Evolutionary conservation across 805 yeast genomes (phyloP), one percentile per base, ranked within the genome.

Genomic region (Starmera caribaea): DNA sequence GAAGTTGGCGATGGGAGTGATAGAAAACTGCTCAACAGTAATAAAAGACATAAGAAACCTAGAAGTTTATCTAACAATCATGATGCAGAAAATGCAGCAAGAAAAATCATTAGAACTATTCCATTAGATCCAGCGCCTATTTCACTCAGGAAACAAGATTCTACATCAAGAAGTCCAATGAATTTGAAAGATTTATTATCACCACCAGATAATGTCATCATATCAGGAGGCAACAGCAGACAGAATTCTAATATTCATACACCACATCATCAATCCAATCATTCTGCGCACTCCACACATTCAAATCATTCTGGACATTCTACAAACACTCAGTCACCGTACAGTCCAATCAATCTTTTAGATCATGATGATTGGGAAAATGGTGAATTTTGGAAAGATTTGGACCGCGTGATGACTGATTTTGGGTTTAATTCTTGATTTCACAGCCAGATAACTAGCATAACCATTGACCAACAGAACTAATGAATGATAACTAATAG

Each of bases 61-160:
- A 62, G 83, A 47, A 63, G 77, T 4, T 55, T 79, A 11, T 74
- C 82, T 2, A 71, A 65, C 39, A 68, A 75, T 5, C 62, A 69
- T 32, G 72, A 81, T 53, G 84, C 86, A 2, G 90, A 80, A 52
- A 70, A 75, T 21, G 74, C 79, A 36, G 92, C 90, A 1, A 67
- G 92, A 46, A 76, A 72, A 53, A 80, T 84, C 45, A 84, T 84
- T 35, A 71, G 77, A 36, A 84, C 89, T 0, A 79, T 84, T 47
- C 95, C 95, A 3, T 62, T 84, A 45, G 95, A 84, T 55, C 95
- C 95, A 0, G 80, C 74, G 39, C 95, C 95, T 5, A 84, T 84
- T 31, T 44, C 59, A 1, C 27, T 55, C 30, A 49, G 43, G 32
- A 33, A 40, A 5, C 47, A 41, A 10, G 45, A 47, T 8, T 43